Conservation (phyloP, 805 yeast species). For the Brettanomyces naardenensis region DNA sequence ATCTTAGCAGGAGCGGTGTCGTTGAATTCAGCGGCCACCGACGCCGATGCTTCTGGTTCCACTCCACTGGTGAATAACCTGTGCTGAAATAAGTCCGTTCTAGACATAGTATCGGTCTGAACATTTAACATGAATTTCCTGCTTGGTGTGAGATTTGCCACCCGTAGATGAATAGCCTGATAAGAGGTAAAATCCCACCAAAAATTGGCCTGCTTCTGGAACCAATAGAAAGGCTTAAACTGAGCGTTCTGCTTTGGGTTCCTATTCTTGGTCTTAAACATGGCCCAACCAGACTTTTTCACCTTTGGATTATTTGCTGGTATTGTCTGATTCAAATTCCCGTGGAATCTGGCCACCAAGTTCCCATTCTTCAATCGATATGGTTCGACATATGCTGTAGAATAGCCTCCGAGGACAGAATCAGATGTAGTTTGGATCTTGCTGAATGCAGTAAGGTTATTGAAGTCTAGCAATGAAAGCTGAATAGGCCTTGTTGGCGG, state of each 20-base stretch:
- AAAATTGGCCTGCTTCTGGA: constrained; percentile 28
- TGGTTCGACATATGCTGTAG: constrained; percentile 41
- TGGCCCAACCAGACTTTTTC: constrained; percentile 62
- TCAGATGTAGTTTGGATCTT: constrained; percentile 59
- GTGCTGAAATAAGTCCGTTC: constrained; percentile 78
- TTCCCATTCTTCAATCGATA: constrained; percentile 31
- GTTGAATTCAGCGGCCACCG: neutral
- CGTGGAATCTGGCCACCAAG: constrained; percentile 57
- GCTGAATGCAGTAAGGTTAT: constrained; percentile 37
- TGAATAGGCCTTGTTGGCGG: constrained; percentile 15
- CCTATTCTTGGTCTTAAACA: constrained; percentile 74
- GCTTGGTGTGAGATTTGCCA: constrained; percentile 49
- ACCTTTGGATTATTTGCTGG: constrained; percentile 58
- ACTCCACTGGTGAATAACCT: constrained; percentile 50
- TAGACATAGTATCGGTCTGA: constrained; percentile 72
- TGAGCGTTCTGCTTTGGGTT: constrained; percentile 32
- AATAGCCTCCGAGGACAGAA: constrained; percentile 71
- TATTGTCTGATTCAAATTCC: constrained; percentile 58
- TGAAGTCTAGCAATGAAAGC: constrained; percentile 50
- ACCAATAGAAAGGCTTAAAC: constrained; percentile 32
- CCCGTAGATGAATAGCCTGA: constrained; percentile 57
- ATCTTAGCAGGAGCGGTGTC: neutral
- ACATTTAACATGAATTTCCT: constrained; percentile 71
- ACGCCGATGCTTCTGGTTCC: constrained; percentile 36
- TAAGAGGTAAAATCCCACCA: constrained; percentile 68